These are phyloP conservation scores for Starmerella bombi DNA, from an alignment of 805 yeast species.

Conservation along the genomic window DNA sequence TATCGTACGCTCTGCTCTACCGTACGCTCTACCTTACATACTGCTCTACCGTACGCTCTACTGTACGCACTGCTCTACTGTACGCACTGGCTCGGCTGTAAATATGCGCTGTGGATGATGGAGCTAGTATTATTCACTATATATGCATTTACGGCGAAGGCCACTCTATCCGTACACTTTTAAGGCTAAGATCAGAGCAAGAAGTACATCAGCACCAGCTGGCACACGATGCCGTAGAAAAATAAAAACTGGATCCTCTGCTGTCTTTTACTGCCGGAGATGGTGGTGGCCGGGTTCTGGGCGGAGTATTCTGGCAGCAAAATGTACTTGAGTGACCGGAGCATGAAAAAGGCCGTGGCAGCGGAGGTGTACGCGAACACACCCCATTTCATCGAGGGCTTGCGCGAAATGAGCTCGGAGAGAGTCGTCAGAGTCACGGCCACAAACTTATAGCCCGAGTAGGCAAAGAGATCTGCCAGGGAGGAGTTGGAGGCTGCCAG, in stretches of 20 bases:
- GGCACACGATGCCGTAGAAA: slow-evolving; percentile 70
- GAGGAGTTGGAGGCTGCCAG: slow-evolving; percentile 50
- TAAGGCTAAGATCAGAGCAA: no score
- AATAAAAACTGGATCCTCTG: slow-evolving; percentile 78
- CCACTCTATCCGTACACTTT: no score
- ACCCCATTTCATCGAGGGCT: slow-evolving; percentile 35
- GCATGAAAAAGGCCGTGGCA: slow-evolving; percentile 41
- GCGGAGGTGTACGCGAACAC: slow-evolving; percentile 39
- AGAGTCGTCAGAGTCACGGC: slow-evolving; percentile 35
- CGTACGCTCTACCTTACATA: no score
- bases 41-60: no score
- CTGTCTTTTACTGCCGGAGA: slow-evolving; percentile 50
- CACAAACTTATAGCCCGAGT: slow-evolving; percentile 89
- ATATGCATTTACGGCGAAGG: no score
- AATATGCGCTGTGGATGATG: no score
- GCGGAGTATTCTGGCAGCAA: slow-evolving; percentile 46
- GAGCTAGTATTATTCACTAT: no score
- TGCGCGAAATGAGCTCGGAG: slow-evolving; percentile 24
- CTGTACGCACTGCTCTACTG: no score
- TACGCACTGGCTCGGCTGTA: no score
- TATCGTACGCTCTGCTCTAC: no score
- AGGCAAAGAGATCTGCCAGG: slow-evolving; percentile 72
- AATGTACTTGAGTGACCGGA: slow-evolving; percentile 48
- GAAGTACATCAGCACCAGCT: slow-evolving; percentile 60
- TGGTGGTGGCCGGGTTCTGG: slow-evolving; percentile 41